These are phyloP conservation scores for Aspergillus pseudoglaucus DNA, from an alignment of 2,329 filamentous ascomycete genomes.

Conservation along the genomic window DNA sequence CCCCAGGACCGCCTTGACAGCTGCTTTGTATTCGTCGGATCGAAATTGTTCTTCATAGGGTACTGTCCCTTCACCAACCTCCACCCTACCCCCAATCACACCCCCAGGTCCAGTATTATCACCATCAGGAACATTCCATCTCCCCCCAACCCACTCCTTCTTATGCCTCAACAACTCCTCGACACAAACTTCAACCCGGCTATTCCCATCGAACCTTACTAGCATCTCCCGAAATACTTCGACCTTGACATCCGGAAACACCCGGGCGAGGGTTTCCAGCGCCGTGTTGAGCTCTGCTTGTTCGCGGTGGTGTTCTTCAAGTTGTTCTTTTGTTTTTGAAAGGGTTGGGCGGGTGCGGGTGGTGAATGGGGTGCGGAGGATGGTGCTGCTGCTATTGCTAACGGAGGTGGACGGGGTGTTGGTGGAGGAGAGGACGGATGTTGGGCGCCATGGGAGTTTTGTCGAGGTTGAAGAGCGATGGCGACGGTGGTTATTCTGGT, in stretches of 20 bases:
- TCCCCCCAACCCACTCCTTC: slow-evolving; percentile 41
- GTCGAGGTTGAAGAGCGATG: slow-evolving; percentile 11
- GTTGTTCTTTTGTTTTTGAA: slow-evolving; percentile 13
- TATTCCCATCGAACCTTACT: slow-evolving; percentile 41
- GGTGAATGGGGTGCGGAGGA: slow-evolving; percentile 33
- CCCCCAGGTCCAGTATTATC: background rate
- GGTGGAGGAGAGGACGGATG: slow-evolving; percentile 11
- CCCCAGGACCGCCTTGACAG: slow-evolving; percentile 31
- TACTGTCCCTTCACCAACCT: slow-evolving; percentile 20
- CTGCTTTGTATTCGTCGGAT: slow-evolving; percentile 36
- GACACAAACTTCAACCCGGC: slow-evolving; percentile 41
- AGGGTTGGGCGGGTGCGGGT: slow-evolving; percentile 41
- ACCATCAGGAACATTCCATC: slow-evolving; percentile 36
- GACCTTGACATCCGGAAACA: slow-evolving; percentile 42
- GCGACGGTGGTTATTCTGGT: background rate
- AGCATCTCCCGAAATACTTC: slow-evolving; percentile 45
- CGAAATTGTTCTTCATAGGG: slow-evolving; percentile 40
- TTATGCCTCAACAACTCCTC: slow-evolving; percentile 43
- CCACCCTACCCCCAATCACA: background rate
- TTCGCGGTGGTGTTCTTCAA: slow-evolving; percentile 28
- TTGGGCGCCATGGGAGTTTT: slow-evolving; percentile 7
- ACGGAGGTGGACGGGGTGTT: slow-evolving; percentile 3
- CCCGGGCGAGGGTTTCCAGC: slow-evolving; percentile 32
- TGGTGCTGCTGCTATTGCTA: background rate
- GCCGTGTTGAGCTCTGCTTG: slow-evolving; percentile 38